Evolutionary conservation across 805 yeast species (phyloP), one percentile per base, ranked within the genome.

Genomic region (Yarrowia sp.): DNA sequence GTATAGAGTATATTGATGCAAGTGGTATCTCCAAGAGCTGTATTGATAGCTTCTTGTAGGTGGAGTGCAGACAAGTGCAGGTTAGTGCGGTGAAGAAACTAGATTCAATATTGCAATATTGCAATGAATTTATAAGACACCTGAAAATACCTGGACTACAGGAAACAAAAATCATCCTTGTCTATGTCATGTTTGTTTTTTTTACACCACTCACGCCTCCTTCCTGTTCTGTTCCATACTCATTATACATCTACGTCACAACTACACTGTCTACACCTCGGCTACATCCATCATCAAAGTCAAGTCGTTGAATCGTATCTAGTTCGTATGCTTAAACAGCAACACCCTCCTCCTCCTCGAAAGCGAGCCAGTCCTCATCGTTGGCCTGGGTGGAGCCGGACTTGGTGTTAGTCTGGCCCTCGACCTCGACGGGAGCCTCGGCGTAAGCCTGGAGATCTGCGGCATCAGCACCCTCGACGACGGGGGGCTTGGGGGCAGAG

Each of bases 381-480:
- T 52, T 66, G 21, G 66, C 66, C 41, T 69, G 71, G 30, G 68
- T 67, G 48, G 68, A 66, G 26, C 67, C 67, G 17, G 69, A 67
- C 32, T 69, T 69, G 56, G 71, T 66, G n/a, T n/a, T 12, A 43
- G 67, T 62, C 32, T 64, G 69, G 36, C 69, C 69, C 67, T 70
- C 76, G 43, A 74, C 76, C 66, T 76, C 81, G 44, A 76, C 81
- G 56, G 82, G 75, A 66, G 79, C 79, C 73, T 77, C 76, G 41
- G 80, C 83, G 72, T 79, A 78, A 67, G 77, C 72, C 61, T 76
- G 77, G 64, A 78, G 77, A 71, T 83, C 87, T 69, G 83, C 79
- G 67, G 83, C 80, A 66, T 81, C 82, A 69, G 90, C 88, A 70
- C 90, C 88, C 78, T 92, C 97, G 68, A 92, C 97, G 65, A 83